Base-by-base conservation (phyloP, 1,139 yeast species). In the Sugiyamaella japonica region DNA sequence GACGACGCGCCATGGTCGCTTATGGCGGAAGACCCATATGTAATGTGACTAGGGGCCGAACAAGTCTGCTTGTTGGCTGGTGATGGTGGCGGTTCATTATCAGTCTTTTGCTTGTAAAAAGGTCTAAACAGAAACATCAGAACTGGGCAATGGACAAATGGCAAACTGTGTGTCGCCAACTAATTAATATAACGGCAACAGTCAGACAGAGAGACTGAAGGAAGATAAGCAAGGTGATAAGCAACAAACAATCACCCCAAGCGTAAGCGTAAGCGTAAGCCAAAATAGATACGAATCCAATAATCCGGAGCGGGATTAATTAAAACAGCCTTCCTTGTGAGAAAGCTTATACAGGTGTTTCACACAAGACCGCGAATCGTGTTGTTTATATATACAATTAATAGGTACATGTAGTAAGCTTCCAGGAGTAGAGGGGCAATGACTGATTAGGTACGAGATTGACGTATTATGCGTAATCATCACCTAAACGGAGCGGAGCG, bases 381-480 rank as follows among this genome's bases (percentile, higher is more conserved):
- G 48, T 44, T 44, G 48, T 44, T 44, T 44, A 44, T 44, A 44
- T 44, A 44, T 34, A 17, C 8, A 20, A 20, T 10, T n/a, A 7
- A 13, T 3, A 12, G 23, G 25, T 12, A 41, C 15, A 8, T 20
- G 15, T 13, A 20, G 44, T 31, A 42, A 4, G 37, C 25, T 20
- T 20, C 25, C 6, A 20, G 25, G 25, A 20, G 25, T 20, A 20
- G 25, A 20, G 47, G 12, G 25, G 41, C 49, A 45, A 37, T 45
- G 49, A 36, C 49, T 45, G 49, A 45, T 45, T 45, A 20, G 49
- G 49, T 13, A 17, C 12, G 8, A 2, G 49, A 45, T 45, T 45
- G 49, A 45, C 49, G 41, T 36, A 45, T 37, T 45, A 45, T 45
- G 49, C 49, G 49, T 45, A 45, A 45, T 45, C 42, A 45, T 25